Evolutionary conservation across 345 rosid species (phyloP), one percentile per base, ranked within the genome.

Genomic region (Melaleuca quinquenervia): DNA sequence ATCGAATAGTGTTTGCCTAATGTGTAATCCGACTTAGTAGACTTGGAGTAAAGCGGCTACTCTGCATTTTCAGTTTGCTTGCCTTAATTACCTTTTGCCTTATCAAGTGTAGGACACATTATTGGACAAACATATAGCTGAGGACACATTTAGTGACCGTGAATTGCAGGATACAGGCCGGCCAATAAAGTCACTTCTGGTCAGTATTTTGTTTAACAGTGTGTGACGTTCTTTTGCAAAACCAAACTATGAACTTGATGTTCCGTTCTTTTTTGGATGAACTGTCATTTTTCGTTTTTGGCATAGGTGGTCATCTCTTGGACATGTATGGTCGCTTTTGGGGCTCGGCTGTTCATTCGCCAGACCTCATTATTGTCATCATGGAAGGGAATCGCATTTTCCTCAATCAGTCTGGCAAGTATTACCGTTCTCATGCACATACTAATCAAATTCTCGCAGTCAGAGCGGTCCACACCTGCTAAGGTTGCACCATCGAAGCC

Each of bases 401-500:
- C 96, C 10, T 93, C 82, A 5, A 32, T 90, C 21, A 89, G 91
- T 50, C 89, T 97, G 89, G 96, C 89, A 27, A 44, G 96, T 64
- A 90, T 95, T 70, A 94, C 95, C 8, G 80, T 95, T 82, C 90
- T 94, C 82, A 97, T 97, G 99, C 98, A 96, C 80, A 87, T 94
- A 88, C 85, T 96, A 89, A 93, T 97, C 75, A 94, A 90, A 53
- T 96, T 93, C 82, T 92, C 99, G 9, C 95, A 96, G 91, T 91
- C 99, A 5, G 99, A 94, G 88, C 96, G 93, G 21, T 97, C 99
- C 15, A 93, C 98, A n/a, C 96, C 95, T 2, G 92, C 96, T 50
- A 93, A 92, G 90, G 92, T 94, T 24, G 92, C 91, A 29, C 98
- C 96, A 44, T 89, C 93, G 26, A 94, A 93, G 87, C 89, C 92